Conservation (phyloP, 2,329 filamentous ascomycete genomes). For the Xylaria sp. region DNA sequence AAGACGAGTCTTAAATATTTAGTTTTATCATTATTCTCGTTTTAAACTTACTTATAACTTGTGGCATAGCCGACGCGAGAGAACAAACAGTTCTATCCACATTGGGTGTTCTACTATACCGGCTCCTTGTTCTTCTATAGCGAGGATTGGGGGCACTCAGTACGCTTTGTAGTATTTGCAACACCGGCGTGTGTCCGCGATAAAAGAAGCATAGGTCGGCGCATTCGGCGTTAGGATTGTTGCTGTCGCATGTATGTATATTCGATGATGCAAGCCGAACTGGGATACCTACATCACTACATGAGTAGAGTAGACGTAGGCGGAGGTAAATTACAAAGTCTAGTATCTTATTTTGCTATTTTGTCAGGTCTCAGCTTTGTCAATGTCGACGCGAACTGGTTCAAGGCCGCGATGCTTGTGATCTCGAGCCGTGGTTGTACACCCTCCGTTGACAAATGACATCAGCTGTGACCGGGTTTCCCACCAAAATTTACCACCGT, state of each 20-base stretch:
- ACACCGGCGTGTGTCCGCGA: constrained; percentile 7
- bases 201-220: constrained; percentile 25
- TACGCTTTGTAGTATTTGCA: constrained; percentile 16
- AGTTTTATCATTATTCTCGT: background rate
- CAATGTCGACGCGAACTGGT: background rate
- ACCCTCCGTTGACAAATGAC: too few relatives aligned
- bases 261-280: constrained; percentile 13
- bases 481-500: too few relatives aligned
- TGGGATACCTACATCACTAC: background rate
- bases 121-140: background rate
- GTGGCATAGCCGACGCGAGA: background rate
- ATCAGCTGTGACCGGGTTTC: too few relatives aligned
- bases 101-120: background rate
- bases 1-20: constrained; percentile 58
- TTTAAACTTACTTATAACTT: background rate
- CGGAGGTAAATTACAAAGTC: constrained; percentile 1
- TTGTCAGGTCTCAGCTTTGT: background rate
- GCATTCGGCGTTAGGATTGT: constrained; percentile 25
- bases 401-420: background rate
- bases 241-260: too few relatives aligned
- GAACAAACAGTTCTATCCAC: background rate
- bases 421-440: too few relatives aligned
- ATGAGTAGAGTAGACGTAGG: constrained; percentile 1
- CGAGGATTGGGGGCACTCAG: background rate
- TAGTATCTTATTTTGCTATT: background rate